Base-by-base conservation (phyloP, 1,284 basidiomycete species). In the Apiotrichum brassicae region DNA sequence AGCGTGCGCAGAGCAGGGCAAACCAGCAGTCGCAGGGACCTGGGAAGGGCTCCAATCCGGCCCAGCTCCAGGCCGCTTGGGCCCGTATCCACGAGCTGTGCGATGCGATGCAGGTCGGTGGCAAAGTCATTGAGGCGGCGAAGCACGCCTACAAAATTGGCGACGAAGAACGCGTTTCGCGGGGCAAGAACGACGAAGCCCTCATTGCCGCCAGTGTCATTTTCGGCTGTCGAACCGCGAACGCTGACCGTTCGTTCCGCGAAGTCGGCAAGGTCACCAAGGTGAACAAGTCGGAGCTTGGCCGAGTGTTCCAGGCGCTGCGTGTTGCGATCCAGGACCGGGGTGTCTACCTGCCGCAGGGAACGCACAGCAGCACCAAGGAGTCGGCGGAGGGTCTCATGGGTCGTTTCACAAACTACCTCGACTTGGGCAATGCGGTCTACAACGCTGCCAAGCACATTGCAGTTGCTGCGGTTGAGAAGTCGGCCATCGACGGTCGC, bases 171-270 rank as follows among this genome's bases (percentile, higher is more conserved):
- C 90, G 90, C 68, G 79, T 95, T 12, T 77, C 95, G 13, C 85
- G 87, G 34, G 93, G 92, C 33, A 97, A 97, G 71, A 86, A 87
- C 13, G 65, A 65, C 22, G 87, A 93, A 51, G 91, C 92, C 1
- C 85, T 95, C 65, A 92, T 97, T 60, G 94, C 93, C 11, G 93
- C 94, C 2, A 97, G 92, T 74, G 95, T 99, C 70, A 97, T 97
- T 70, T 93, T 97, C 60, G 95, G 94, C 0, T 97, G 93, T 72
- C 82, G 94, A 52, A 88, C 93, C 71, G 89, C 87, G 14, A 86
- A 90, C 61, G 92, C 95, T 11, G 88, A 88, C 0, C 81, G 95
- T 57, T 94, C 92, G 48, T 97, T 98, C 77, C 83, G 86, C 62
- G 95, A 99, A 75, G 92, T 98, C 42, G 91, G 90, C 73, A 87